Evolutionary conservation across 345 rosid genomes (phyloP).

Genomic region (Abelmoschus esculentus): DNA sequence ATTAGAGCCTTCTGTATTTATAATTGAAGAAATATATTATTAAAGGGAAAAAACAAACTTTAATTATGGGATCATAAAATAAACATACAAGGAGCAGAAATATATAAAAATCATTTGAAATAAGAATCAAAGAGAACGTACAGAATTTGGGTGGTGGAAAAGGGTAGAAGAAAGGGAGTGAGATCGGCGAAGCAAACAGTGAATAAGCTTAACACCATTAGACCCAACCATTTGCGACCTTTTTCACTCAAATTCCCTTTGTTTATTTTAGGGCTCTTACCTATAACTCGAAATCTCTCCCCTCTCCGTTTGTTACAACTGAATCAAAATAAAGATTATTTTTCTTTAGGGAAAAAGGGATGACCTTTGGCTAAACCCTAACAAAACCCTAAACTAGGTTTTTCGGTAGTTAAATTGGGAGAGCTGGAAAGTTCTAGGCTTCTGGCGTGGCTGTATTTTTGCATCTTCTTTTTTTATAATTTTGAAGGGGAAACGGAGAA

Average conservation of each 20-base stretch:
- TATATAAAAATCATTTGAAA: too few species aligned
- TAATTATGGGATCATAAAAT: background rate
- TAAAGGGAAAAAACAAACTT: background rate
- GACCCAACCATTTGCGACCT: conserved; percentile 41
- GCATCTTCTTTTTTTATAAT: too few species aligned
- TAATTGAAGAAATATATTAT: background rate
- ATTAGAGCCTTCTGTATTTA: conserved; percentile 7
- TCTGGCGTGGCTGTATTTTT: too few species aligned
- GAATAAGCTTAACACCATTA: conserved; percentile 53
- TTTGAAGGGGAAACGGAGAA: too few species aligned
- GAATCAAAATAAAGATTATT: background rate
- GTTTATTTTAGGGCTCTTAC: background rate
- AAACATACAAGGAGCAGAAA: background rate
- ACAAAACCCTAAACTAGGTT: background rate
- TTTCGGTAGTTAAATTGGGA: too few species aligned
- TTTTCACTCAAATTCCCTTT: background rate
- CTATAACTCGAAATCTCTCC: background rate
- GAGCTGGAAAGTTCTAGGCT: too few species aligned
- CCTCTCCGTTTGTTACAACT: background rate
- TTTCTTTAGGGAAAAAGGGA: background rate
- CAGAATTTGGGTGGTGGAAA: conserved; percentile 11
- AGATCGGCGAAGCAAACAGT: conserved; percentile 43
- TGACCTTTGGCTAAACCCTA: background rate
- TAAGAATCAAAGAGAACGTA: background rate
- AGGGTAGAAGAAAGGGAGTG: conserved; percentile 21